These are phyloP conservation scores for Verbascum thapsus DNA, from an alignment of 257 asterid species.

Conservation along the genomic window DNA sequence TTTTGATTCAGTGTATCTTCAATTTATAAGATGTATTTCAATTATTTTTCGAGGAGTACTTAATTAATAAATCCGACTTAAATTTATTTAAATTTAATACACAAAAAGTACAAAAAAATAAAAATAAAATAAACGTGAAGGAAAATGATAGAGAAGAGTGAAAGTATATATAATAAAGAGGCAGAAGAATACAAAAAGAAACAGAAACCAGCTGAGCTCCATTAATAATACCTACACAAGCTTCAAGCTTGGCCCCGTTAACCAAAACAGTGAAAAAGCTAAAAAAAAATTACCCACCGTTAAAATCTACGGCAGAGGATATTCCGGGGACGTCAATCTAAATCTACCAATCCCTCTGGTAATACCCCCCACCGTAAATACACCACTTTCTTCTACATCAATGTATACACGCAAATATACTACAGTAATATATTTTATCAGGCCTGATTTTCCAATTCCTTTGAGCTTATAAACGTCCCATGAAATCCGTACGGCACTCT, in stretches of 20 bases:
- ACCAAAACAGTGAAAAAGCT: not conserved
- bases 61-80: no score
- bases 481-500: constrained; percentile 90
- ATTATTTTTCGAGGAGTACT: no score
- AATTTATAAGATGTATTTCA: no score
- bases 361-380: constrained; percentile 16
- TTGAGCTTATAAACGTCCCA: constrained; percentile 63
- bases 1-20: no score
- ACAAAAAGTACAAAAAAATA: no score
- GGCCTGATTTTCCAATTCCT: constrained; percentile 53
- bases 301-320: constrained; percentile 22
- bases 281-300: not conserved
- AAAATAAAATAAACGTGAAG: no score
- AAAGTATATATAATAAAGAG: not conserved
- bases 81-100: no score
- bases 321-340: constrained; percentile 48
- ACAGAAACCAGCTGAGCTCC: constrained; percentile 54
- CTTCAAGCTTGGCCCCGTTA: constrained; percentile 37
- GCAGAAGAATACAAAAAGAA: constrained; percentile 20
- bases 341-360: constrained; percentile 45
- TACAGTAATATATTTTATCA: not conserved
- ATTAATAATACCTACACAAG: constrained; percentile 32
- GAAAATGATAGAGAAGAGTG: no score
- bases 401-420: not conserved
- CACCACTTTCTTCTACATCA: not conserved